A percentile compares a stretch with the other conserved stretches of the same genome.
These are phyloP conservation scores for Epichloe gansuensis DNA, from an alignment of 2,329 filamentous ascomycete genomes.

Conservation along the genomic window DNA sequence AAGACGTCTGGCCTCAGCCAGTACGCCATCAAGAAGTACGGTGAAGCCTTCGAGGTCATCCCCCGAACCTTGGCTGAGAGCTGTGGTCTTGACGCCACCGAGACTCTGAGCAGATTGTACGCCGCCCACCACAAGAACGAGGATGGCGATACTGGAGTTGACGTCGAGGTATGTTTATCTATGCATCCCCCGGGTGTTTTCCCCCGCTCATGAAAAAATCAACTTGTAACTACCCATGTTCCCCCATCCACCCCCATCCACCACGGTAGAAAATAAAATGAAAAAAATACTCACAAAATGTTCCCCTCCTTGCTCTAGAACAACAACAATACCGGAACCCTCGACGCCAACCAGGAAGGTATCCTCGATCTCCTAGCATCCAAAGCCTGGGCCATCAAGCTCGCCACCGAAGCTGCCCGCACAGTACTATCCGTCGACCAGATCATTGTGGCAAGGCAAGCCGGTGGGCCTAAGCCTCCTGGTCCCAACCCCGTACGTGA, in stretches of 20 bases:
- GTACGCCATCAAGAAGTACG: constrained; percentile 95
- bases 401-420: constrained; percentile 86
- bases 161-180: constrained; percentile 55
- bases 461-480: constrained; percentile 92
- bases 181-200: not conserved
- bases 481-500: constrained; percentile 64
- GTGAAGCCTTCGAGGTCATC: constrained; percentile 94
- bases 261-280: not conserved
- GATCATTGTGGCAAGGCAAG: constrained; percentile 96
- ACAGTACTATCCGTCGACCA: constrained; percentile 95
- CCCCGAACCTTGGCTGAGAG: constrained; percentile 89
- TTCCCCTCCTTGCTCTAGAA: constrained; percentile 35
- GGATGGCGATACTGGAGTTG: constrained; percentile 82
- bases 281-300: constrained; percentile 3
- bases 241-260: not conserved
- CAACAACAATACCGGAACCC: constrained; percentile 62
- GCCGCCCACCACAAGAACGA: constrained; percentile 84
- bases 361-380: constrained; percentile 85
- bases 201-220: too few relatives aligned
- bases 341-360: constrained; percentile 76
- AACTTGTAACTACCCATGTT: too few relatives aligned
- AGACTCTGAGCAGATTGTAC: constrained; percentile 83
- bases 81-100: constrained; percentile 91
- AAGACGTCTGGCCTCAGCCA: constrained; percentile 87
- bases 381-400: constrained; percentile 94